Evolutionary conservation across 768 basidiomycete genomes (phyloP).

Genomic region (Boletus barrowsii): DNA sequence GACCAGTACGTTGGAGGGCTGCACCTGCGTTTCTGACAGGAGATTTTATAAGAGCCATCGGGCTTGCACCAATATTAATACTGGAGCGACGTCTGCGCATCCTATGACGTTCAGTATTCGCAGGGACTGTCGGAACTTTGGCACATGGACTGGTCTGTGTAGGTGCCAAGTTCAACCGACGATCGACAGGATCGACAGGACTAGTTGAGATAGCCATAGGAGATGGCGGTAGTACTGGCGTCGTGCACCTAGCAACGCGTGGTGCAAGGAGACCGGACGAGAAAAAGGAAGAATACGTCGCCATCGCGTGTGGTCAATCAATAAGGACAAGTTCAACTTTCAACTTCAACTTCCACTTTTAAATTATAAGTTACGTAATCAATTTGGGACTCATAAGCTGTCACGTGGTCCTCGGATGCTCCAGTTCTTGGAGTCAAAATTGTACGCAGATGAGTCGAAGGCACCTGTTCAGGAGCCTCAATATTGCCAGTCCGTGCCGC

Average conservation of each 20-base stretch:
- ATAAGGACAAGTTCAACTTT: conserved; percentile 17
- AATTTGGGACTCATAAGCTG: background rate
- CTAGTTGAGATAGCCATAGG: conserved; percentile 17
- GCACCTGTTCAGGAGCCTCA: no score
- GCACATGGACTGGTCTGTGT: conserved; percentile 26
- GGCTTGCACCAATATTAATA: conserved; percentile 50
- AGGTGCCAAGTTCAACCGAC: conserved; percentile 37
- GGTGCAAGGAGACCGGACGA: conserved; percentile 67
- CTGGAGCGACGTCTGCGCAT: conserved; percentile 65
- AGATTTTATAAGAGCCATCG: conserved; percentile 58
- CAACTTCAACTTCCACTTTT: conserved; percentile 8
- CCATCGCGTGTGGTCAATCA: conserved; percentile 25
- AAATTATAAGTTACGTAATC: conserved; percentile 19
- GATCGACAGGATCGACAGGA: conserved; percentile 34
- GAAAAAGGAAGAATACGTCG: conserved; percentile 64
- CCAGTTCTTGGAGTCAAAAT: no score
- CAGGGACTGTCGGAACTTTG: conserved; percentile 18
- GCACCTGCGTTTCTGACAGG: conserved; percentile 49
- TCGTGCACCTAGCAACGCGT: conserved; percentile 26
- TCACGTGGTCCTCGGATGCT: no score
- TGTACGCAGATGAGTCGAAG: no score
- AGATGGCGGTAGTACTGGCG: conserved; percentile 27
- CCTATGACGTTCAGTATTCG: conserved; percentile 35
- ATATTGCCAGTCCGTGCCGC: no score
- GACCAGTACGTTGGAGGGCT: conserved; percentile 48